Conservation (phyloP, 2,329 filamentous ascomycete genomes). For the Paecilomyces sp. region DNA sequence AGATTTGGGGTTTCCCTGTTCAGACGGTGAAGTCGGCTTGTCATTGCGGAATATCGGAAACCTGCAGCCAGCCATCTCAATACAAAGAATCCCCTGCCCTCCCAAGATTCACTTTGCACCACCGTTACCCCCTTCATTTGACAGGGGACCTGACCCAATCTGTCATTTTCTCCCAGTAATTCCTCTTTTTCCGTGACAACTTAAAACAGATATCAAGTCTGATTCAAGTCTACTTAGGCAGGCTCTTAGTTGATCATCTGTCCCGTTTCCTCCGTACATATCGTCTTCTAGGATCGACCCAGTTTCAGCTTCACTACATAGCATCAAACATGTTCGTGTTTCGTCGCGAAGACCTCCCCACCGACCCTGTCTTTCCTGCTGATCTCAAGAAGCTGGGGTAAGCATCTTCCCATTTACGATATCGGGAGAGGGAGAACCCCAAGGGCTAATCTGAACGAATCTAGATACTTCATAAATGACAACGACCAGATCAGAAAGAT, state of each 20-base stretch:
- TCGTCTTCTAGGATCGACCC: background rate
- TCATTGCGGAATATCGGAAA: background rate
- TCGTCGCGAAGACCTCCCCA: slow-evolving; percentile 59
- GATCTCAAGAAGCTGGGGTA: slow-evolving; percentile 69
- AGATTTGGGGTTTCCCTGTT: background rate
- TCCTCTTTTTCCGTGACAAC: background rate
- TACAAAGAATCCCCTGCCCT: background rate
- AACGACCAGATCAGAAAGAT: slow-evolving; percentile 68
- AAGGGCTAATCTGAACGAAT: background rate
- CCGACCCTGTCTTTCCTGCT: slow-evolving; percentile 58
- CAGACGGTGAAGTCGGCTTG: background rate
- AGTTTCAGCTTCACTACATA: background rate
- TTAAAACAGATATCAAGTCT: background rate
- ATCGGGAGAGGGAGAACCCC: background rate
- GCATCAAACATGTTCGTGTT: slow-evolving; percentile 65
- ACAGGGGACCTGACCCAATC: background rate
- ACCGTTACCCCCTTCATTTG: background rate
- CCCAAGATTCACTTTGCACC: background rate
- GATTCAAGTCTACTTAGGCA: background rate
- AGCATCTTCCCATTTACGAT: slow-evolving; percentile 11
- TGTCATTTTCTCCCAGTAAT: background rate
- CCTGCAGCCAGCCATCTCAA: background rate
- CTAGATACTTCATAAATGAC: slow-evolving; percentile 71
- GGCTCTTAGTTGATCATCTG: too few species aligned
- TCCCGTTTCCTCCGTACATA: background rate